These are phyloP conservation scores for Fusarium piperis DNA, from an alignment of 2,329 filamentous ascomycete species.

Conservation along the genomic window DNA sequence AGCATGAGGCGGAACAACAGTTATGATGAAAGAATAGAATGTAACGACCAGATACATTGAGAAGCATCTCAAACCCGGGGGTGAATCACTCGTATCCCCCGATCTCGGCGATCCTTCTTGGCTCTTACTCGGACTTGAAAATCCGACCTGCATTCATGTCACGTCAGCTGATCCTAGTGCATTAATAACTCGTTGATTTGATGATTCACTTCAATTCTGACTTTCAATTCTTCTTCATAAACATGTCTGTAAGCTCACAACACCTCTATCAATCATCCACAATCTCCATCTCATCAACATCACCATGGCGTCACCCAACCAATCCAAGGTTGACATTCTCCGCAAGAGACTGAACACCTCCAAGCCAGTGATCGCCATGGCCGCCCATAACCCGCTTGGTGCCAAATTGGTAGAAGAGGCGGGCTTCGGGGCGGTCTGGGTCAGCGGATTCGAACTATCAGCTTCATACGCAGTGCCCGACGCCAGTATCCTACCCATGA, in stretches of 20 bases:
- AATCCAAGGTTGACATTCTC: neutral
- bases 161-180: neutral
- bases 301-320: neutral
- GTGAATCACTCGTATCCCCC: neutral
- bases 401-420: slow-evolving; percentile 3
- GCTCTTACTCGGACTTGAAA: neutral
- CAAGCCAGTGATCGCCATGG: neutral
- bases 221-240: neutral
- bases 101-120: neutral
- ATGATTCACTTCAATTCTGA: neutral
- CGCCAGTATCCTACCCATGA: slow-evolving; percentile 11
- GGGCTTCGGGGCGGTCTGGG: slow-evolving; percentile 23
- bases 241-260: neutral
- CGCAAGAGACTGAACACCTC: neutral
- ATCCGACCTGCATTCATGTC: neutral
- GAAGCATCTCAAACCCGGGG: neutral
- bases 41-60: neutral
- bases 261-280: neutral
- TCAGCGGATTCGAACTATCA: slow-evolving; percentile 26
- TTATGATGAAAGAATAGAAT: neutral
- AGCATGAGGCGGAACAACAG: neutral
- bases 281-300: neutral
- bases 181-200: neutral
- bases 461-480: slow-evolving; percentile 22
- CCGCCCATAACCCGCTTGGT: neutral